Percentiles rank a stretch among this genome's conserved stretches.
Evolutionary conservation across 441 rosid genomes (phyloP).

Genomic region (Aquilaria agallochum): DNA sequence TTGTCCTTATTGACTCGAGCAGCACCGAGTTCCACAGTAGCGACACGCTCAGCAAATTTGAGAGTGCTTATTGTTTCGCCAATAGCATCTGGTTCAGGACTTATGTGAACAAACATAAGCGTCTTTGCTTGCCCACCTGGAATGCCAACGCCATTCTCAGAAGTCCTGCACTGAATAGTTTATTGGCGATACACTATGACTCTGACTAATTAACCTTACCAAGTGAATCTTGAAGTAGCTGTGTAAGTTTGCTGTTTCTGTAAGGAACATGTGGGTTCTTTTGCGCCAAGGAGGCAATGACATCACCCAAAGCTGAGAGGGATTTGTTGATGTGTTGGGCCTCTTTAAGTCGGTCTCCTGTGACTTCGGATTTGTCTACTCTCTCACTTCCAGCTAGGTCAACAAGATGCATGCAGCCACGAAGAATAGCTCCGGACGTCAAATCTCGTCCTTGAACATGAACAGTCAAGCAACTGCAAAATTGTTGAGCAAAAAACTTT

Average conservation of each 20-base stretch:
- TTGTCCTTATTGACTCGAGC: conserved; percentile 62
- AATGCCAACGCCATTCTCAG: conserved; percentile 11
- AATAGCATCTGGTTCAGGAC: conserved; percentile 63
- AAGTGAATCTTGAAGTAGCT: conserved; percentile 74
- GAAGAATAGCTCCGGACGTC: conserved; percentile 52
- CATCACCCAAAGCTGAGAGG: conserved; percentile 76
- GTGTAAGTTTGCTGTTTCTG: conserved; percentile 80
- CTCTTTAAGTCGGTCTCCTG: conserved; percentile 71
- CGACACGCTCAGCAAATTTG: conserved; percentile 75
- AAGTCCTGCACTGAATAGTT: background rate
- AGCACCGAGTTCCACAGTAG: conserved; percentile 73
- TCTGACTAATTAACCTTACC: conserved; percentile 31
- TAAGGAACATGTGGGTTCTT: conserved; percentile 75
- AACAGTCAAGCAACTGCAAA: conserved; percentile 67
- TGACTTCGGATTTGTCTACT: conserved; percentile 70
- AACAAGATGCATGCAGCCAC: conserved; percentile 78
- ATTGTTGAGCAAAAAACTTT: conserved; percentile 8
- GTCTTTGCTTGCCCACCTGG: conserved; percentile 85
- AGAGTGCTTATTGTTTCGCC: conserved; percentile 77
- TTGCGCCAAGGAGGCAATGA: conserved; percentile 71
- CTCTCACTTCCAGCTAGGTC: conserved; percentile 84
- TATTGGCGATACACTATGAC: background rate
- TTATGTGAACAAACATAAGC: conserved; percentile 75
- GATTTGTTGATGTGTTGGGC: conserved; percentile 74
- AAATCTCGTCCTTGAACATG: conserved; percentile 71